A percentile compares a stretch with the other conserved stretches of the same genome.
These are phyloP conservation scores for Austroboletus novae-zelandiae DNA, from an alignment of 1,284 basidiomycete species.

Conservation along the genomic window DNA sequence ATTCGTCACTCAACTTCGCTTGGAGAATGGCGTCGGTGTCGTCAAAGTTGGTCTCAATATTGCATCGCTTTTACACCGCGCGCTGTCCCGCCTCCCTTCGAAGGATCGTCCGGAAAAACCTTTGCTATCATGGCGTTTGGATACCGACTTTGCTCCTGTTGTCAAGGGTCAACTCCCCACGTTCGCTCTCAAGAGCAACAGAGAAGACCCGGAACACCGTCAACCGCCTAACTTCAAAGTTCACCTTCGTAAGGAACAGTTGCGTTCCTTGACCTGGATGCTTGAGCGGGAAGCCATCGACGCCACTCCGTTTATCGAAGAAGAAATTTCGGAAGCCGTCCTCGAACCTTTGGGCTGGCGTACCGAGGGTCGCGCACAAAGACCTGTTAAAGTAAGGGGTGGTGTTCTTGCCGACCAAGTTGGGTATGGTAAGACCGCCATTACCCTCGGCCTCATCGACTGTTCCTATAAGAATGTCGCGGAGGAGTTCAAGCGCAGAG, in stretches of 20 bases:
- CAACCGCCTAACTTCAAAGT: slow-evolving; percentile 81
- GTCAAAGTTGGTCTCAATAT: slow-evolving; percentile 89
- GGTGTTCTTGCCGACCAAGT: slow-evolving; percentile 96
- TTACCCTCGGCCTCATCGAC: slow-evolving; percentile 86
- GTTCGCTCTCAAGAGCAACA: slow-evolving; percentile 79
- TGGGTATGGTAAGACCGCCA: slow-evolving; percentile 96
- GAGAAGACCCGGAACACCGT: slow-evolving; percentile 64
- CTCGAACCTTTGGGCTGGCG: slow-evolving; percentile 88
- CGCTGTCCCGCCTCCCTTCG: slow-evolving; percentile 75
- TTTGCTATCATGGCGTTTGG: slow-evolving; percentile 74
- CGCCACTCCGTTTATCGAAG: slow-evolving; percentile 79
- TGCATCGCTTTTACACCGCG: slow-evolving; percentile 85
- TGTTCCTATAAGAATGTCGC: slow-evolving; percentile 58
- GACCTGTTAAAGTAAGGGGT: slow-evolving; percentile 75
- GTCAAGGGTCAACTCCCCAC: slow-evolving; percentile 61
- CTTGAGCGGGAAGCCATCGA: slow-evolving; percentile 70
- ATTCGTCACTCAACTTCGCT: slow-evolving; percentile 83
- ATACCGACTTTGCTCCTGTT: slow-evolving; percentile 71
- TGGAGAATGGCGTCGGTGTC: slow-evolving; percentile 66
- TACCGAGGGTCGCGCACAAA: slow-evolving; percentile 85
- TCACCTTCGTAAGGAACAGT: slow-evolving; percentile 78
- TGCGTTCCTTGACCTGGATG: slow-evolving; percentile 94
- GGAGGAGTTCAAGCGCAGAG: slow-evolving; percentile 54
- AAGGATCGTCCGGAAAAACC: slow-evolving; percentile 50
- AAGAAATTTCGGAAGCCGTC: slow-evolving; percentile 91